phyloP scores from a whole-genome alignment of 2,329 filamentous ascomycete species.

The Rhinocladiella mackenziei region DNA sequence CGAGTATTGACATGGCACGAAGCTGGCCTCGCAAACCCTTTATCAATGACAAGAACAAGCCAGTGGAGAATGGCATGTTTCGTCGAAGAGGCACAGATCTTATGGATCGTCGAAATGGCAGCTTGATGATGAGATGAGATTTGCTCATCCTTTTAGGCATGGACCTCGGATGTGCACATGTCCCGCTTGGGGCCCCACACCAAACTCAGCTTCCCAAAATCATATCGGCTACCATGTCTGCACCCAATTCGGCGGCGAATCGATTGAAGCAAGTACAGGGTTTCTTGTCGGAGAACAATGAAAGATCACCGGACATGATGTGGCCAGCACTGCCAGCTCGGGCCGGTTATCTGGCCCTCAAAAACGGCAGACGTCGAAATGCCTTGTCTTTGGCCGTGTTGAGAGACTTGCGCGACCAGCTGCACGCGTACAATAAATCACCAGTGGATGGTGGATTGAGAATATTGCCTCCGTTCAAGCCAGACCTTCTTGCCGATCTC shows the following conservation, averaged over 20 bases:
- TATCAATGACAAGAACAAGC: conserved; percentile 33
- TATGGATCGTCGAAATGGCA: conserved; percentile 31
- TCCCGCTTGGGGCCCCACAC: too few relatives aligned
- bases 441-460: conserved; percentile 24
- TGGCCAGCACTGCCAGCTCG: conserved; percentile 25
- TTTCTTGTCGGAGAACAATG: background rate
- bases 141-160: background rate
- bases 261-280: conserved; percentile 3
- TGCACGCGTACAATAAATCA: conserved; percentile 26
- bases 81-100: conserved; percentile 26
- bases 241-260: background rate
- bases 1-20: conserved; percentile 80
- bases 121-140: conserved; percentile 24
- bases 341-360: conserved; percentile 25
- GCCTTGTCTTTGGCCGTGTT: conserved; percentile 28
- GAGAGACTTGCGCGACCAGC: conserved; percentile 23
- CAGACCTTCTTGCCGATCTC: conserved; percentile 22
- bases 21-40: conserved; percentile 80
- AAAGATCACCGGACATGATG: conserved; percentile 10
- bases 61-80: conserved; percentile 27
- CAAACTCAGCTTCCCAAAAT: conserved; percentile 1
- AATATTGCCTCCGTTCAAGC: conserved; percentile 27
- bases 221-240: background rate
- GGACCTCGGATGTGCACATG: too few relatives aligned
- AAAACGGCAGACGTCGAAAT: conserved; percentile 24